Evolutionary conservation across 208 protist genomes (phyloP).

Genomic region (Trypanosoma melophagium): DNA sequence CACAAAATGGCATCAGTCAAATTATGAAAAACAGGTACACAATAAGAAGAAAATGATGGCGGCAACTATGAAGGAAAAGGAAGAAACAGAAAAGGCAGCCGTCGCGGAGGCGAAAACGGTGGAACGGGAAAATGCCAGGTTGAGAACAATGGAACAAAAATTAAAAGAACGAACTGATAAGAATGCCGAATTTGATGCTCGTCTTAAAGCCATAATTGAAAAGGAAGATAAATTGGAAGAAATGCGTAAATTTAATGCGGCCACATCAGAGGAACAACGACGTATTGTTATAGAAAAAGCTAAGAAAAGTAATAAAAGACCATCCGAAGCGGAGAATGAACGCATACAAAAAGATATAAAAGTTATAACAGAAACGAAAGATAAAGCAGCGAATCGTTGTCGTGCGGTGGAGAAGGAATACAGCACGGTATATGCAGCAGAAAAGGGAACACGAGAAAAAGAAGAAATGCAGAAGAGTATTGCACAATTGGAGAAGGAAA

Average conservation of each 20-base stretch:
- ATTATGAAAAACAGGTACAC: constrained; percentile 37
- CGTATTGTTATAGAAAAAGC: constrained; percentile 28
- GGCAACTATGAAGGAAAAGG: constrained; percentile 31
- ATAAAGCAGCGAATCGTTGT: constrained; percentile 26
- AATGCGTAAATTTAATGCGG: constrained; percentile 60
- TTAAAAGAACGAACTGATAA: constrained; percentile 38
- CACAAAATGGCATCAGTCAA: constrained; percentile 31
- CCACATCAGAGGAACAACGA: constrained; percentile 50
- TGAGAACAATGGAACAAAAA: constrained; percentile 41
- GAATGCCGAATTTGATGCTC: constrained; percentile 29
- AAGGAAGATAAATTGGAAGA: constrained; percentile 42
- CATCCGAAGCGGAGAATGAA: constrained; percentile 26
- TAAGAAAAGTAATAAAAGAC: too few species aligned
- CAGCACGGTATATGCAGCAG: constrained; percentile 34
- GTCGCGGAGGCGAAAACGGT: constrained; percentile 33
- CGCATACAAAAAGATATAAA: constrained; percentile 32
- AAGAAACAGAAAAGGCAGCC: constrained; percentile 20
- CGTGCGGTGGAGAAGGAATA: constrained; percentile 44
- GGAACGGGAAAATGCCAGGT: constrained; percentile 47
- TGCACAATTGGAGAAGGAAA: constrained; percentile 57
- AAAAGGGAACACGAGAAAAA: constrained; percentile 43
- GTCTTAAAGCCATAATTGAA: constrained; percentile 31
- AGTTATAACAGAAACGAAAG: constrained; percentile 26
- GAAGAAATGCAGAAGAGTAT: constrained; percentile 48
- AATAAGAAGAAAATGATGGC: constrained; percentile 45